Percentiles rank a stretch among this genome's conserved stretches.
phyloP scores from a whole-genome alignment of 2,329 filamentous ascomycete genomes.

The Juglanconis oblonga region DNA sequence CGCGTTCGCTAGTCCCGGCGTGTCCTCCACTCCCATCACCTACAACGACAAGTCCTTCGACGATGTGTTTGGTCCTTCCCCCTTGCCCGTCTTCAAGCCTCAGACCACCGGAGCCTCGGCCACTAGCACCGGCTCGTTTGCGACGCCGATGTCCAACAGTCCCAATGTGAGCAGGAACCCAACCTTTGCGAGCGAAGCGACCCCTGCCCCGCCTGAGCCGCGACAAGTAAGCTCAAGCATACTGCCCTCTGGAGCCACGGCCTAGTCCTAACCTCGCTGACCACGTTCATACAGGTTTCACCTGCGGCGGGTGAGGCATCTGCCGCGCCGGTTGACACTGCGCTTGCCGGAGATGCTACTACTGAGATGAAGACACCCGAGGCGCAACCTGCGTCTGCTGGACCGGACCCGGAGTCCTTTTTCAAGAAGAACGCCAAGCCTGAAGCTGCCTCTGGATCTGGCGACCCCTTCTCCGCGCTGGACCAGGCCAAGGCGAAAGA shows the following conservation, averaged over 20 bases:
- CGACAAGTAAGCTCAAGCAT: conserved; percentile 76
- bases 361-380: conserved; percentile 11
- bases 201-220: conserved; percentile 66
- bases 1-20: conserved; percentile 47
- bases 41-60: conserved; percentile 72
- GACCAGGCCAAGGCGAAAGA: conserved; percentile 65
- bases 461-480: conserved; percentile 51
- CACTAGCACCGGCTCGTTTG: conserved; percentile 49
- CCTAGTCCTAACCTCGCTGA: conserved; percentile 50
- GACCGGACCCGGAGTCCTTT: conserved; percentile 14
- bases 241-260: conserved; percentile 65
- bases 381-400: conserved; percentile 6
- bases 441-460: conserved; percentile 7
- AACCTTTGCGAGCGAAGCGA: conserved; percentile 53
- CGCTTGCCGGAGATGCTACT: conserved; percentile 24
- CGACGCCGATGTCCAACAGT: conserved; percentile 54
- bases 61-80: conserved; percentile 76
- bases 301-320: conserved; percentile 22
- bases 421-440: conserved; percentile 10
- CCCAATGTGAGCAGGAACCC: conserved; percentile 61
- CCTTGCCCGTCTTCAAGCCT: conserved; percentile 53
- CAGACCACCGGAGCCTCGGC: conserved; percentile 57
- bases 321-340: conserved; percentile 30
- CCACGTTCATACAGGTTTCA: conserved; percentile 18
- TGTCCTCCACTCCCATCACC: conserved; percentile 30